Evolutionary conservation across 305 asterid species (phyloP), one percentile per base, ranked within the genome.

Genomic region (Fraxinus sp.): DNA sequence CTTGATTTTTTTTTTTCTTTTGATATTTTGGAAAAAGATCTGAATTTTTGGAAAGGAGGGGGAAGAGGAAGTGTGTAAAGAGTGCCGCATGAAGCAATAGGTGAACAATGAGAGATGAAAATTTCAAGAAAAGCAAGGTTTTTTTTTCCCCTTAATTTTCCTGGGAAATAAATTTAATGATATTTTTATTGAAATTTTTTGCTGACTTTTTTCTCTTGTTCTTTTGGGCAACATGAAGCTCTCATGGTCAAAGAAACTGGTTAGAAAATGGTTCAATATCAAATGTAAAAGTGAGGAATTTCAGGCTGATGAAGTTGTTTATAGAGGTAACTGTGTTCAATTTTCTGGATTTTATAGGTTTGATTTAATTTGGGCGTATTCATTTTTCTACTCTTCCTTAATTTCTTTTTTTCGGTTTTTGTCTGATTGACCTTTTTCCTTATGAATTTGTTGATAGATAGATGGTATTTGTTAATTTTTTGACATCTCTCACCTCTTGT

Each of bases 231-330:
- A 83, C 83, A 80, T 88, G 92, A 85, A 96, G 99, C 91, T 96
- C 86, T 96, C 98, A 26, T 96, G 99, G 99, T 89, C 99, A 13
- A 91, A 89, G 92, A 94, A 86, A 87, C 88, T 96, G 89, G 87
- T 96, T 80, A 89, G 97, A 73, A 96, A 91, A 83, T 95, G 94
- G 98, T 93, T 96, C 93, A 96, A 88, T 85, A 86, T 93, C 93
- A 95, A 92, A 87, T 89, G 90, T 82, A 96, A 93, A 87, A 86
- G 88, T 32, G 98, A 92, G 72, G 94, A 92, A 84, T 87, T 84
- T 84, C 91, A 88, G 78, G 88, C 90, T 82, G 94, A 91, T 89
- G 94, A 89, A 86, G 91, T 90, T 89, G 93, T 88, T 86, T 88
- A 90, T 84, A 90, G 89, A 90, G 98, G 98, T 92, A 77, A 79